Base-by-base conservation (phyloP, 169 alveolate genomes). In the Eimeria praecox region DNA sequence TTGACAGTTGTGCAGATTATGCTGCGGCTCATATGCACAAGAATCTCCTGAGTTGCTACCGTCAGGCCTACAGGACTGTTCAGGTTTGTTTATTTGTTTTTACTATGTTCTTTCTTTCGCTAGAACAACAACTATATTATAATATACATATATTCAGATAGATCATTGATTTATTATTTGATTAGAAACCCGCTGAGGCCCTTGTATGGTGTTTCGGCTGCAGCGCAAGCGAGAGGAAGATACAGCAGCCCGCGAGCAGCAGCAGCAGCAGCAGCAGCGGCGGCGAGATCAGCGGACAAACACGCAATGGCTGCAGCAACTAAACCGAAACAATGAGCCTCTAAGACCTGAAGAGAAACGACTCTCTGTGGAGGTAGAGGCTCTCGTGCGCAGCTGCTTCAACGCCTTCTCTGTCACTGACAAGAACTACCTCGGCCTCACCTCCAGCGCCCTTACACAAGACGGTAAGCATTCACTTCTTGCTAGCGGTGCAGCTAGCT, bases 371-470 rank as follows among this genome's bases (percentile, higher is more conserved):
- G 97, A 89, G 69, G 66, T 96, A 40, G 96, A 95, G 87, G 97
- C 97, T 35, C 83, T 94, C 30, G 95, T 94, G 56, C 95, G 94
- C 80, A 96, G 96, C 56, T 96, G 96, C 30, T 88, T 95, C 44
- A 97, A 97, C 92, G 98, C 98, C 16, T 97, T 98, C 90, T 97
- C 97, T 62, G 95, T 98, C 97, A 96, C 98, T 5, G 98, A 98
- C 69, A 97, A 97, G 64, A 98, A 98, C 94, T 98, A 93, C 73
- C 77, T 97, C 35, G 97, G 95, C 27, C 52, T 92, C 27, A 97
- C 98, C 3, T 90, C 92, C 46, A 94, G 86, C 90, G 35, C 73
- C 73, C 90, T 82, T 24, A 35, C 90, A 27, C 69, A 82, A 52
- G 73, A 82, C 46, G 90, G 90, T 82, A 24, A 33, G 85, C 20